Evolutionary conservation across 306 rosid species (phyloP).

Genomic region (Ormosia emarginata): DNA sequence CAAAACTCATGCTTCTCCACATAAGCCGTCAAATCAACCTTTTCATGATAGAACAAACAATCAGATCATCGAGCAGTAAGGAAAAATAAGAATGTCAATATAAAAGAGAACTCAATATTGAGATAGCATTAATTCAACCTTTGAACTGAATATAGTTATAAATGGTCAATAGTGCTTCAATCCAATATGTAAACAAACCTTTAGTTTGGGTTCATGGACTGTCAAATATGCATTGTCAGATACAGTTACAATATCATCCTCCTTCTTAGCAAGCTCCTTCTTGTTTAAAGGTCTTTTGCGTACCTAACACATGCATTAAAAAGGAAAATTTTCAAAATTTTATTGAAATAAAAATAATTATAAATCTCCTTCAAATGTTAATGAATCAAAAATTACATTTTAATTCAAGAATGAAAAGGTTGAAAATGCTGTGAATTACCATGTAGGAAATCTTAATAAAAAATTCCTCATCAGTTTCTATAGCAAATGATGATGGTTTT

Average conservation of each 20-base stretch:
- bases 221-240: slow-evolving; percentile 66
- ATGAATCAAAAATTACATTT: not conserved
- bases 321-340: not conserved
- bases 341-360: not conserved
- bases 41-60: slow-evolving; percentile 24
- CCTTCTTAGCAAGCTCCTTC: slow-evolving; percentile 94
- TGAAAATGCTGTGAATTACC: not conserved
- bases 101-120: not conserved
- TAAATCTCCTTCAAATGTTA: slow-evolving; percentile 15
- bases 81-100: not conserved
- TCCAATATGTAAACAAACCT: slow-evolving; percentile 50
- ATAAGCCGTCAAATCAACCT: slow-evolving; percentile 99
- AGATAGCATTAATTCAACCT: slow-evolving; percentile 10
- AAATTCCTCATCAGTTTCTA: not conserved
- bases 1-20: slow-evolving; percentile 98
- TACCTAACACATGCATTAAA: slow-evolving; percentile 54
- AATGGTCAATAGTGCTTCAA: slow-evolving; percentile 2
- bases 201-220: slow-evolving; percentile 88
- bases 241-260: slow-evolving; percentile 89
- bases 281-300: slow-evolving; percentile 97
- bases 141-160: slow-evolving; percentile 10
- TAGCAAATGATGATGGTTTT: not conserved
- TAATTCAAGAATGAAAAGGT: not conserved
- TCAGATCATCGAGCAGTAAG: slow-evolving; percentile 3
- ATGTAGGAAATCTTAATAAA: not conserved